Conservation (phyloP, 768 basidiomycete species). For the Cyathus striatus region DNA sequence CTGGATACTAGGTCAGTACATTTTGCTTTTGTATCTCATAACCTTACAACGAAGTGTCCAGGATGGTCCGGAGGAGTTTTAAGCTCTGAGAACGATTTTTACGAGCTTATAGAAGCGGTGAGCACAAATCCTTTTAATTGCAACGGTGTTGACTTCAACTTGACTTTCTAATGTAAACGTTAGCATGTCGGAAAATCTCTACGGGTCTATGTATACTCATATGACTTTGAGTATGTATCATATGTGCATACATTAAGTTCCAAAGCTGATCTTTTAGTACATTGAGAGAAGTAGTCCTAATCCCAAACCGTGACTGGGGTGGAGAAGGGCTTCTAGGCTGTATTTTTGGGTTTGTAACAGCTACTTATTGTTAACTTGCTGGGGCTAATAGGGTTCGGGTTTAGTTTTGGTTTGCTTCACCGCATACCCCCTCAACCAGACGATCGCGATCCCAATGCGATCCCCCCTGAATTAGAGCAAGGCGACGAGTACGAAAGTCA, state of each 20-base stretch:
- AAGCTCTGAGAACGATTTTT: constrained; percentile 91
- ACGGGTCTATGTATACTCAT: constrained; percentile 93
- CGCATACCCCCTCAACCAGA: constrained; percentile 80
- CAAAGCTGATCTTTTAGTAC: constrained; percentile 46
- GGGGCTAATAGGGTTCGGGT: constrained; percentile 3
- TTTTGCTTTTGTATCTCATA: not conserved
- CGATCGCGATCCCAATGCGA: constrained; percentile 49
- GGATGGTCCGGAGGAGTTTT: constrained; percentile 96
- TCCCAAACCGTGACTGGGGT: constrained; percentile 97
- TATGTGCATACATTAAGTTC: constrained; percentile 2
- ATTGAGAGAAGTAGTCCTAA: constrained; percentile 86
- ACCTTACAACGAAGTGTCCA: constrained; percentile 46
- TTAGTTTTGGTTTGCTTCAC: constrained; percentile 86
- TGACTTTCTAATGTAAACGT: not conserved
- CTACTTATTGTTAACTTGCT: too few species aligned
- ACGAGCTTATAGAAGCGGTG: constrained; percentile 90
- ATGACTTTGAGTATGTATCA: constrained; percentile 84
- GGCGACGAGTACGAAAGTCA: constrained; percentile 55
- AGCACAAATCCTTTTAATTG: constrained; percentile 18
- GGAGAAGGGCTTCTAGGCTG: constrained; percentile 94
- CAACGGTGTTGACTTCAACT: not conserved
- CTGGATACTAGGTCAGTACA: constrained; percentile 36
- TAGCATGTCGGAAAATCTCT: constrained; percentile 94
- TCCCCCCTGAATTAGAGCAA: constrained; percentile 51
- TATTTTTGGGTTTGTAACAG: constrained; percentile 79